Evolutionary conservation across 352 stramenopile species (phyloP), one percentile per base, ranked within the genome.

Genomic region (Phytophthora quininea): DNA sequence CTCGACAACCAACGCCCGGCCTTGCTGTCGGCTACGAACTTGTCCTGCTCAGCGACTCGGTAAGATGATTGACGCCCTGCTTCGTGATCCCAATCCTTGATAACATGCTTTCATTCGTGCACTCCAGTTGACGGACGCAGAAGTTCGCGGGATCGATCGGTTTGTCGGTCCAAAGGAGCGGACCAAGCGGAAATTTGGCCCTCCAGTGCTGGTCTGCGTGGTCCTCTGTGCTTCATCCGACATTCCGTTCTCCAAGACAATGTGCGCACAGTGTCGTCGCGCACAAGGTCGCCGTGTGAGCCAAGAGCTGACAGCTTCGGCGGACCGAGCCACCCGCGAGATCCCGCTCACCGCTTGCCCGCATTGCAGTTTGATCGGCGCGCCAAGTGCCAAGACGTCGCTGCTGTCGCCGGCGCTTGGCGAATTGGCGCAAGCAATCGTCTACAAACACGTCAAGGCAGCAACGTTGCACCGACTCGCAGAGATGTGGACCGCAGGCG

Each of bases 1-100:
- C 82, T 54, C 75, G 71, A 2, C 56, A 79, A 11, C 58, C 67
- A 24, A 69, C 52, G 31, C 53, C 58, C 14, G 42, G 52, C 1
- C 40, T 61, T 30, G 40, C 40, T 24, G 9, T 64, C 33, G 54
- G 54, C 4, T 89, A 90, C 67, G 80, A 82, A 19, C 48, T 92
- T 29, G 49, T 92, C 30, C n/a, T 92, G 33, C 62, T 90, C 45
- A 88, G 76, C 38, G 82, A 90, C 69, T 74, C 69, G 66, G 79
- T 87, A 42, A 49, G 71, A 60, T 49, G 38, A 10, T 43, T 10
- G 3, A 12, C 14, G 37, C 12, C 3, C 19, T 49, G 15, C 30
- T 40, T 40, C 30, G 42, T 54, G 2, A 43, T 9, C 9, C 37
- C 30, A 32, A 47, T 62, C 27, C 7, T 32, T 58, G 15, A 62